phyloP scores from a whole-genome alignment of 768 basidiomycete genomes.

The Lactarius akahatsu region DNA sequence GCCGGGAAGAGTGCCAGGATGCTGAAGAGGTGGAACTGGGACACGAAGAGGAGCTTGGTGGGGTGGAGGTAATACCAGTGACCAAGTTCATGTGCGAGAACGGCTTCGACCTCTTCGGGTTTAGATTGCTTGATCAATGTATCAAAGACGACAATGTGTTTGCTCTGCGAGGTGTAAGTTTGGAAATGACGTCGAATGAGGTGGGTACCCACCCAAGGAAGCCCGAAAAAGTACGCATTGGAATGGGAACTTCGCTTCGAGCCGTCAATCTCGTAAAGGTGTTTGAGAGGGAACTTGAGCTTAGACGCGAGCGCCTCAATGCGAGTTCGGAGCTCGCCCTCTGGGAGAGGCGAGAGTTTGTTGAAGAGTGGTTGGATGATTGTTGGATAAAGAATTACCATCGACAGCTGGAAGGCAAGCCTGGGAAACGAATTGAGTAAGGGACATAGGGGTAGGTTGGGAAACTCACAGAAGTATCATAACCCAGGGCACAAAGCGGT shows the following conservation, averaged over 20 bases:
- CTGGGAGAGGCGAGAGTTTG: constrained; percentile 83
- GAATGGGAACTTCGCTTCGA: constrained; percentile 93
- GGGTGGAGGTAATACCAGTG: constrained; percentile 96
- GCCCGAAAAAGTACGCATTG: constrained; percentile 98
- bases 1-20: constrained; percentile 89
- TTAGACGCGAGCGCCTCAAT: constrained; percentile 76
- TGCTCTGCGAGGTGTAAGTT: constrained; percentile 53
- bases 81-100: constrained; percentile 94
- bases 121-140: constrained; percentile 91
- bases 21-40: constrained; percentile 84
- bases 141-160: constrained; percentile 96
- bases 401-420: constrained; percentile 75
- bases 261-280: constrained; percentile 96
- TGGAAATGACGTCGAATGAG: not conserved
- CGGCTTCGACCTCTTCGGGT: constrained; percentile 93
- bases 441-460: not conserved
- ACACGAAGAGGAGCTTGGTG: constrained; percentile 80
- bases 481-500: constrained; percentile 88
- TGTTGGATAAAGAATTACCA: constrained; percentile 81
- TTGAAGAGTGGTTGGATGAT: constrained; percentile 97
- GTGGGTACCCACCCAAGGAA: constrained; percentile 88
- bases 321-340: constrained; percentile 71
- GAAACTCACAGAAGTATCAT: constrained; percentile 84
- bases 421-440: constrained; percentile 40
- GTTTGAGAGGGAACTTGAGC: constrained; percentile 91